Conservation (phyloP, 805 yeast species). For the Candida suzukii region DNA sequence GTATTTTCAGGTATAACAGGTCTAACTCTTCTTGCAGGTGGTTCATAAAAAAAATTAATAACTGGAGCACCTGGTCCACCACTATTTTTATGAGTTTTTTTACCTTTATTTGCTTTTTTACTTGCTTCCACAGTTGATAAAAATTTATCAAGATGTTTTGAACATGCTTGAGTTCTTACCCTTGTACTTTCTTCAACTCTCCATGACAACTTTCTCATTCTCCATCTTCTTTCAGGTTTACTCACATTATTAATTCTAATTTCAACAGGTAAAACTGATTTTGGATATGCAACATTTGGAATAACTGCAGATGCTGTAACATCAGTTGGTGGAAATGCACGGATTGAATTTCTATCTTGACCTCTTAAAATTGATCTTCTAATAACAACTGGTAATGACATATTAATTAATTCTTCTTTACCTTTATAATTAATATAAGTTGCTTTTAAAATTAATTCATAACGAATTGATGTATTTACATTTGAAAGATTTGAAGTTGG, state of each 20-base stretch:
- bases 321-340: slow-evolving; percentile 95
- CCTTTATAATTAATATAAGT: slow-evolving; percentile 31
- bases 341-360: slow-evolving; percentile 75
- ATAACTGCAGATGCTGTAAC: slow-evolving; percentile 80
- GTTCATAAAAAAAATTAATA: slow-evolving; percentile 20
- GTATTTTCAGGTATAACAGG: neutral
- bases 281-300: slow-evolving; percentile 87
- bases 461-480: slow-evolving; percentile 48
- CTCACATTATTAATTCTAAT: slow-evolving; percentile 69
- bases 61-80: slow-evolving; percentile 21
- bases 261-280: slow-evolving; percentile 78
- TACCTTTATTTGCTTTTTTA: slow-evolving; percentile 20
- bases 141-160: slow-evolving; percentile 46
- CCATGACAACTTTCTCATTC: slow-evolving; percentile 88
- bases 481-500: slow-evolving; percentile 65
- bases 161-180: slow-evolving; percentile 53
- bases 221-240: slow-evolving; percentile 66
- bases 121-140: slow-evolving; percentile 35
- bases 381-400: slow-evolving; percentile 60
- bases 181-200: slow-evolving; percentile 77
- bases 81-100: slow-evolving; percentile 18
- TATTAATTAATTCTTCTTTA: slow-evolving; percentile 29
- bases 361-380: slow-evolving; percentile 74
- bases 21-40: slow-evolving; percentile 13
- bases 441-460: slow-evolving; percentile 64